Evolutionary conservation across 176 grass and related monocot species (phyloP).

Genomic region (Tuctoria greenei): DNA sequence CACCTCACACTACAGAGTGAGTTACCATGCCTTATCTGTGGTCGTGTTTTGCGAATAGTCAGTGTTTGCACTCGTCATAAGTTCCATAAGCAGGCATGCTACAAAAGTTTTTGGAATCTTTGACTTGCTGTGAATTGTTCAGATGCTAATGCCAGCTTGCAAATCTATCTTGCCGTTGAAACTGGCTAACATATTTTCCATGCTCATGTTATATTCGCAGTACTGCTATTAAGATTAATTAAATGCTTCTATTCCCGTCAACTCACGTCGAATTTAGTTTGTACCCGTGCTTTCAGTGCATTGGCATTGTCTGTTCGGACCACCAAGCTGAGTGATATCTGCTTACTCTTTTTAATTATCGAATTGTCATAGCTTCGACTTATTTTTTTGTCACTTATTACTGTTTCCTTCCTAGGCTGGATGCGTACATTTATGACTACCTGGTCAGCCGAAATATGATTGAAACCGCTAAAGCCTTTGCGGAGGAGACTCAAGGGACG

Average conservation of each 20-base stretch:
- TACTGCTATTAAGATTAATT: neutral
- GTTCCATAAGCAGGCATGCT: too few relatives aligned
- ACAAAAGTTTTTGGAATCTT: neutral
- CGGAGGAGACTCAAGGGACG: neutral
- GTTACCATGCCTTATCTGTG: neutral
- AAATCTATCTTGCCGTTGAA: neutral
- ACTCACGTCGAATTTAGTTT: neutral
- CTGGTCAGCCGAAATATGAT: neutral
- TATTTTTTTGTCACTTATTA: neutral
- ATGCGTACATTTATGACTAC: constrained; percentile 11
- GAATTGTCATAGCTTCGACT: neutral
- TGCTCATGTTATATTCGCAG: neutral
- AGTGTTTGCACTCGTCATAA: neutral
- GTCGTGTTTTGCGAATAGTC: neutral
- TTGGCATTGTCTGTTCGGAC: neutral
- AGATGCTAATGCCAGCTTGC: neutral
- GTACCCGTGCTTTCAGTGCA: neutral
- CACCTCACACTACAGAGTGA: neutral
- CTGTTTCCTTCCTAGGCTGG: constrained; percentile 6
- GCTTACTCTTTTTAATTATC: neutral
- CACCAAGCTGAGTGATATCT: neutral
- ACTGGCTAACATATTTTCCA: neutral
- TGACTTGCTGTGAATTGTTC: neutral
- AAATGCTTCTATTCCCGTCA: neutral
- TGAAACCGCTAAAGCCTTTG: neutral